Conservation (phyloP, 495 filamentous ascomycete genomes). For the Haplographium delicatum region DNA sequence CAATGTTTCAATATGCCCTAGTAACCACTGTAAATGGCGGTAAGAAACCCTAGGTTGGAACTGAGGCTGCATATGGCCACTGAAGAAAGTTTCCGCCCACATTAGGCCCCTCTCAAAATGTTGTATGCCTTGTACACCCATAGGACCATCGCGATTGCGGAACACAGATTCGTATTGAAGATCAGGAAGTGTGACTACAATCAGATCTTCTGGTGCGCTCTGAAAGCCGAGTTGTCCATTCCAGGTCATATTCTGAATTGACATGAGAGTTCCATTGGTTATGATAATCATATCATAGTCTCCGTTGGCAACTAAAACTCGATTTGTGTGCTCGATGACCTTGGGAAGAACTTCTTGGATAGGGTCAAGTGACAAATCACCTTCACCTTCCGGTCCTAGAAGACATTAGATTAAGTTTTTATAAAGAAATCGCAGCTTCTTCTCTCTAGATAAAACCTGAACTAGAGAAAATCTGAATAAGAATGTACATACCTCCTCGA, state of each 20-base stretch:
- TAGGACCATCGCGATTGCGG: conserved; percentile 29
- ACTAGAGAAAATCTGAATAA: no score
- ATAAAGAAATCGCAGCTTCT: no score
- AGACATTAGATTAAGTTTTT: no score
- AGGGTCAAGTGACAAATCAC: conserved; percentile 31
- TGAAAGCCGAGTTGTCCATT: conserved; percentile 58
- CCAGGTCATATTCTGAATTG: conserved; percentile 69
- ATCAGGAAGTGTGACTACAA: conserved; percentile 31
- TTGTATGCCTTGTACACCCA: conserved; percentile 28
- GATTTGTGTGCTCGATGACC: conserved; percentile 57
- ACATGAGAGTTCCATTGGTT: conserved; percentile 54
- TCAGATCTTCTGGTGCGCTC: conserved; percentile 30
- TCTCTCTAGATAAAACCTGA: no score
- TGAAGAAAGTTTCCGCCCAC: conserved; percentile 41
- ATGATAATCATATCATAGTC: conserved; percentile 57
- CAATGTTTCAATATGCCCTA: conserved; percentile 43
- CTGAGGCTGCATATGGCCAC: conserved; percentile 53
- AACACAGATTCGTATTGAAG: conserved; percentile 29
- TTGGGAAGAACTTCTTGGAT: conserved; percentile 44
- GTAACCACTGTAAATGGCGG: conserved; percentile 52
- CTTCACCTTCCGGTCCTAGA: conserved; percentile 15
- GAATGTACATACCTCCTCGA: not conserved
- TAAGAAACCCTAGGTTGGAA: conserved; percentile 51
- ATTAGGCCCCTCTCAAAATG: conserved; percentile 31
- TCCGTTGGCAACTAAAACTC: conserved; percentile 55